phyloP scores from a whole-genome alignment of 116 monocot species.

The Thalassia testudinum region DNA sequence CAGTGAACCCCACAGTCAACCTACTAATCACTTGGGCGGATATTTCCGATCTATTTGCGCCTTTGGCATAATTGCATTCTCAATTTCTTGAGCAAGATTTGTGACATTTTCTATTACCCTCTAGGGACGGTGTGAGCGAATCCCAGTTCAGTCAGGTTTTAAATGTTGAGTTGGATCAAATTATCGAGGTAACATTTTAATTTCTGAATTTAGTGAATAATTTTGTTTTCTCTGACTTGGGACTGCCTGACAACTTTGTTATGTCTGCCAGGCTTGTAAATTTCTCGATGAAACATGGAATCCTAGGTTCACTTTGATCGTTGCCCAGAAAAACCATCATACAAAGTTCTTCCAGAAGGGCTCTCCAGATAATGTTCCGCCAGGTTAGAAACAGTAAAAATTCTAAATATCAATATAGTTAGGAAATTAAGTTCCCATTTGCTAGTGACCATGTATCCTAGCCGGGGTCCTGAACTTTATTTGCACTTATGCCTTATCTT shows the following conservation, averaged over 20 bases:
- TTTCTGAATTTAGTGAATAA: background rate
- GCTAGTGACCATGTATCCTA: too few species aligned
- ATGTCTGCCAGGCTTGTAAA: conserved; percentile 51
- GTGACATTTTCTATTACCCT: conserved; percentile 3
- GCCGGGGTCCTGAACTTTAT: too few species aligned
- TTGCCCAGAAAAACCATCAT: conserved; percentile 94
- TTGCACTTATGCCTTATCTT: too few species aligned
- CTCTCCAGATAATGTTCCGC: conserved; percentile 62
- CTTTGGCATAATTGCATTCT: too few species aligned
- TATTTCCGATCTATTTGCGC: too few species aligned
- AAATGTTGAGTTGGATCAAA: conserved; percentile 17
- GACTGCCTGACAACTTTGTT: background rate
- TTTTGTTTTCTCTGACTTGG: too few species aligned
- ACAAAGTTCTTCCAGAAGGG: conserved; percentile 66
- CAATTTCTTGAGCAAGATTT: too few species aligned
- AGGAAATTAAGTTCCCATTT: too few species aligned
- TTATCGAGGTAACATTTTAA: conserved; percentile 9
- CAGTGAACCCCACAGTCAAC: too few species aligned
- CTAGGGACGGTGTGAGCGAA: conserved; percentile 18
- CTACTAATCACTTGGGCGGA: too few species aligned
- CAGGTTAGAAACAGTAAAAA: conserved; percentile 55
- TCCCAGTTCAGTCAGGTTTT: conserved; percentile 17
- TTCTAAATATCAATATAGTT: too few species aligned
- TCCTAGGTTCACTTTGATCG: conserved; percentile 69
- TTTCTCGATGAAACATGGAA: conserved; percentile 59